phyloP scores from a whole-genome alignment of 2,329 filamentous ascomycete genomes.

The Cylindrodendrum hubeiense region DNA sequence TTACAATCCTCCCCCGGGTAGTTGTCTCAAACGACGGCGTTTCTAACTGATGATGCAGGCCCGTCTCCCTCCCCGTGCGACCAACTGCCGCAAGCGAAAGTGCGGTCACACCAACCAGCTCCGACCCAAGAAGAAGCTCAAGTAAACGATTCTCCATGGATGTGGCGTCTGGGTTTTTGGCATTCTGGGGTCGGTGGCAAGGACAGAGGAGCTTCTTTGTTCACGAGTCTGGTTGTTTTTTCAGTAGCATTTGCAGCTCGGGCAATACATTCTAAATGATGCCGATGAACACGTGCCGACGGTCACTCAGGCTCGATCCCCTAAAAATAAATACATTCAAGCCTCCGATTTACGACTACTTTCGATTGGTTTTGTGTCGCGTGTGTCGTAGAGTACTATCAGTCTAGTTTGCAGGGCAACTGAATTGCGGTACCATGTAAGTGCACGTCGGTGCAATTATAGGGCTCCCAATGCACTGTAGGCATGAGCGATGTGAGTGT shows the following conservation, averaged over 20 bases:
- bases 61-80: slow-evolving; percentile 96
- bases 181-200: slow-evolving; percentile 53
- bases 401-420: neutral
- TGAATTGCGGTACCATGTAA: neutral
- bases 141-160: slow-evolving; percentile 65
- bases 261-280: slow-evolving; percentile 54
- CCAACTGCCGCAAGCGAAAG: slow-evolving; percentile 99
- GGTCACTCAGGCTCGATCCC: slow-evolving; percentile 29
- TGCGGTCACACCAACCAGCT: slow-evolving; percentile 99
- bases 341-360: slow-evolving; percentile 25
- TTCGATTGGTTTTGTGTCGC: neutral
- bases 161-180: slow-evolving; percentile 61
- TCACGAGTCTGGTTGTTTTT: slow-evolving; percentile 55
- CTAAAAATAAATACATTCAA: slow-evolving; percentile 33
- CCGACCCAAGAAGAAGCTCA: slow-evolving; percentile 99
- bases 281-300: slow-evolving; percentile 45
- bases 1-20: slow-evolving; percentile 44
- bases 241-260: slow-evolving; percentile 55
- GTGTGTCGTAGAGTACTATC: slow-evolving; percentile 4
- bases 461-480: neutral
- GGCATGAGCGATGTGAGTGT: no score
- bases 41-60: slow-evolving; percentile 57
- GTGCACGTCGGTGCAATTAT: neutral
- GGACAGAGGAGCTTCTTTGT: slow-evolving; percentile 52
- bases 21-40: neutral